Evolutionary conservation across 2,329 filamentous ascomycete genomes (phyloP).

Genomic region (Cyclaneusma minus): DNA sequence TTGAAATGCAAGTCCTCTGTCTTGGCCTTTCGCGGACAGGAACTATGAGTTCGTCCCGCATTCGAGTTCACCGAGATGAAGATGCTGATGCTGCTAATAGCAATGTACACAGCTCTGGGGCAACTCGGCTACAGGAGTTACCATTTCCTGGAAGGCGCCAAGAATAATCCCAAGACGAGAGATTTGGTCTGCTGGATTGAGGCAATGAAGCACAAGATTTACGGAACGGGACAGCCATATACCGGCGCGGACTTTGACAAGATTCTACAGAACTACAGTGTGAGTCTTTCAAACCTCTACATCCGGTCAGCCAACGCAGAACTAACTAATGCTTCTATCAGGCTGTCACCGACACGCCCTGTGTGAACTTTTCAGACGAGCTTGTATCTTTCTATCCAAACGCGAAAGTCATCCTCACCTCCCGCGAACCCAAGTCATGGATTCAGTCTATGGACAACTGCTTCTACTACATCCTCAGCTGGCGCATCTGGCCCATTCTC

Average conservation of each 20-base stretch:
- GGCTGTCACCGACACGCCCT: too few relatives aligned
- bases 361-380: slow-evolving; percentile 14
- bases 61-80: too few relatives aligned
- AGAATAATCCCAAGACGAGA: too few relatives aligned
- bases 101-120: slow-evolving; percentile 5
- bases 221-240: slow-evolving; percentile 2
- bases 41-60: slow-evolving; percentile 4
- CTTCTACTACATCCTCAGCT: neutral
- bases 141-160: too few relatives aligned
- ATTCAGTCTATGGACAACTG: slow-evolving; percentile 3
- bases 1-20: slow-evolving; percentile 4
- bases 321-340: too few relatives aligned
- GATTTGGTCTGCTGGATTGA: slow-evolving; percentile 5
- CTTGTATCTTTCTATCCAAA: slow-evolving; percentile 8
- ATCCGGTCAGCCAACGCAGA: too few relatives aligned
- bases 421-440: slow-evolving; percentile 8
- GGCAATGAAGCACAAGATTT: slow-evolving; percentile 4
- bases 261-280: slow-evolving; percentile 3
- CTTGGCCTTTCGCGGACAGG: slow-evolving; percentile 5
- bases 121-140: slow-evolving; percentile 5
- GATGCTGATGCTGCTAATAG: too few relatives aligned
- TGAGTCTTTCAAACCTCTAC: slow-evolving; percentile 1
- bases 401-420: slow-evolving; percentile 9
- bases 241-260: slow-evolving; percentile 4
- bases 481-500: too few relatives aligned